Evolutionary conservation across 1,139 yeast genomes (phyloP).

Genomic region (Blastobotrys niveus): DNA sequence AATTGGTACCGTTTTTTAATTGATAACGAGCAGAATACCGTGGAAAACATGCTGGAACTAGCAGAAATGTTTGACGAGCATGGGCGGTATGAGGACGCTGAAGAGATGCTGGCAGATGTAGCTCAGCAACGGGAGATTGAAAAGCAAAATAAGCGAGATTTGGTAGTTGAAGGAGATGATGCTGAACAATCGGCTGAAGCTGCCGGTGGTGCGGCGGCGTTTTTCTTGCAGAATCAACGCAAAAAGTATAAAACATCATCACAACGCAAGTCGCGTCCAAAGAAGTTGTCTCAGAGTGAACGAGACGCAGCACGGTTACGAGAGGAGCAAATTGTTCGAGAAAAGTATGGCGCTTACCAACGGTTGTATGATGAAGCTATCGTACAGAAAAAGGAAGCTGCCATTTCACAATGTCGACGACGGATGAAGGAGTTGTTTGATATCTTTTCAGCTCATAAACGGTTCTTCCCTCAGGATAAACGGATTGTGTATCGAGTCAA

Average conservation of each 20-base stretch:
- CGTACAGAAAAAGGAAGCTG: slow-evolving; percentile 50
- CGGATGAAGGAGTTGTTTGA: slow-evolving; percentile 78
- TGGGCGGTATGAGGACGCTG: slow-evolving; percentile 60
- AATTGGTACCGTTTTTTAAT: slow-evolving; percentile 52
- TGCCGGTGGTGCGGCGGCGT: slow-evolving; percentile 7
- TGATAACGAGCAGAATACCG: slow-evolving; percentile 52
- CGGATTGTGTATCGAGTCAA: slow-evolving; percentile 4
- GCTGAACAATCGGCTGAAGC: slow-evolving; percentile 14
- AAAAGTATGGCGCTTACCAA: slow-evolving; percentile 57
- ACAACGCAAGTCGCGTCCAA: slow-evolving; percentile 6
- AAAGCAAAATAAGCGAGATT: slow-evolving; percentile 6
- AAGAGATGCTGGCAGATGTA: slow-evolving; percentile 25
- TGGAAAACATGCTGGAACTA: slow-evolving; percentile 68
- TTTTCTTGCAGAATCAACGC: slow-evolving; percentile 3
- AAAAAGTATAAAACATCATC: too few species aligned
- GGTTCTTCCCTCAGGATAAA: slow-evolving; percentile 72
- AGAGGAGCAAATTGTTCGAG: slow-evolving; percentile 56
- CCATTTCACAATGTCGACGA: slow-evolving; percentile 71
- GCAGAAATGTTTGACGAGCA: slow-evolving; percentile 71
- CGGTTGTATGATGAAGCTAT: slow-evolving; percentile 51
- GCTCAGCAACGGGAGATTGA: slow-evolving; percentile 20
- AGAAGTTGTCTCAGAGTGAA: slow-evolving; percentile 44
- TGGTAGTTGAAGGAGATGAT: slow-evolving; percentile 17
- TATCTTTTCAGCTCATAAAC: slow-evolving; percentile 68
- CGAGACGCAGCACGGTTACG: slow-evolving; percentile 50